A percentile compares a stretch with the other conserved stretches of the same genome.
Evolutionary conservation across 2,329 filamentous ascomycete species (phyloP).

Genomic region (Trichoderma citrinoviride): DNA sequence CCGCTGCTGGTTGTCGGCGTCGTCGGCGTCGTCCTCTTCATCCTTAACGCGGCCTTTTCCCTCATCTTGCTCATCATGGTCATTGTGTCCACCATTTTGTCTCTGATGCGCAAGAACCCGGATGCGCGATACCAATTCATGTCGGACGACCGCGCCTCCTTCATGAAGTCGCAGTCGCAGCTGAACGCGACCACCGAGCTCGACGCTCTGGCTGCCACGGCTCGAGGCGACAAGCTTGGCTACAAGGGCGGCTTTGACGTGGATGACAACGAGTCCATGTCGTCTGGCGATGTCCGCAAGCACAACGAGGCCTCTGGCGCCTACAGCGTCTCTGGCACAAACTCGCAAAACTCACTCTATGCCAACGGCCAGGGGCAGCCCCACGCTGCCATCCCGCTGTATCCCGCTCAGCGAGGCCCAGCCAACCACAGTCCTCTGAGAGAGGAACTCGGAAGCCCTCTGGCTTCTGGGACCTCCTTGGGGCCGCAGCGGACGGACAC

Average conservation of each 20-base stretch:
- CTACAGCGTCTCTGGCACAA: constrained; percentile 25
- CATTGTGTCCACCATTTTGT: constrained; percentile 57
- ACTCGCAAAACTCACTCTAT: constrained; percentile 35
- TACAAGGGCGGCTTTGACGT: constrained; percentile 40
- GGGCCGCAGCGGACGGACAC: constrained; percentile 35
- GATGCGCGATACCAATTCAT: constrained; percentile 95
- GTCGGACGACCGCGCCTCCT: constrained; percentile 92
- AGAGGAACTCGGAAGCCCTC: constrained; percentile 36
- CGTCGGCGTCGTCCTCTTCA: constrained; percentile 85
- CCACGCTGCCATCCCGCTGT: constrained; percentile 44
- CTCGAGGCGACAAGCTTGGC: constrained; percentile 72
- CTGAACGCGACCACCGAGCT: constrained; percentile 76
- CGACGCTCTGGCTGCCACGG: constrained; percentile 84
- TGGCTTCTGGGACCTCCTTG: constrained; percentile 25
- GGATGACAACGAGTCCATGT: constrained; percentile 43
- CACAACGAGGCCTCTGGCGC: constrained; percentile 31
- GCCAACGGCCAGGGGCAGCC: constrained; percentile 35
- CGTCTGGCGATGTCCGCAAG: constrained; percentile 40
- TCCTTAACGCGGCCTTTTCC: constrained; percentile 81
- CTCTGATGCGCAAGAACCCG: constrained; percentile 87
- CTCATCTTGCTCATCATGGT: constrained; percentile 81
- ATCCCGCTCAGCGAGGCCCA: constrained; percentile 39
- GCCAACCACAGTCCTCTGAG: constrained; percentile 34
- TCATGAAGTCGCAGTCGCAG: constrained; percentile 93
- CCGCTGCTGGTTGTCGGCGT: constrained; percentile 81